Percentiles rank a stretch among this genome's conserved stretches.
These are phyloP conservation scores for Orbilia javanica DNA, from an alignment of 2,329 filamentous ascomycete species.

Conservation along the genomic window DNA sequence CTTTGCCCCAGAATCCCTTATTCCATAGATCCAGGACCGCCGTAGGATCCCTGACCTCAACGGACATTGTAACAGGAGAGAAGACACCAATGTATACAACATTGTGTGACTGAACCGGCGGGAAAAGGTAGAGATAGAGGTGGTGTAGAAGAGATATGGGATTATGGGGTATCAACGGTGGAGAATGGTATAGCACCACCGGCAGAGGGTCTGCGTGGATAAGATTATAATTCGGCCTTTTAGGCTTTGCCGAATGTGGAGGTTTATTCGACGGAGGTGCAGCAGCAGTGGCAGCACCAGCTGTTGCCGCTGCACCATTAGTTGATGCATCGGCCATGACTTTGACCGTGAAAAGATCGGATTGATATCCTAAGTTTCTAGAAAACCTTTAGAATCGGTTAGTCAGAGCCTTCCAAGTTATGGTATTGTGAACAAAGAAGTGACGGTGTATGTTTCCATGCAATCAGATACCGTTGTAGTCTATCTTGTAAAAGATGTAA, in stretches of 20 bases:
- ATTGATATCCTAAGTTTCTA: slow-evolving; percentile 29
- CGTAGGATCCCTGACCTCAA: slow-evolving; percentile 82
- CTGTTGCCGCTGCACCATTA: slow-evolving; percentile 26
- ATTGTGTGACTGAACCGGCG: slow-evolving; percentile 74
- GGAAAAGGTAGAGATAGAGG: slow-evolving; percentile 78
- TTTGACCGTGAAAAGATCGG: slow-evolving; percentile 26
- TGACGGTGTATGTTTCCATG: slow-evolving; percentile 62
- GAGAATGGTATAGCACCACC: slow-evolving; percentile 83
- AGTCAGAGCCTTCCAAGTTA: not conserved
- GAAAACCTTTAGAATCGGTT: slow-evolving; percentile 56
- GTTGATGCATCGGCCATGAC: slow-evolving; percentile 58
- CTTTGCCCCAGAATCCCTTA: slow-evolving; percentile 97
- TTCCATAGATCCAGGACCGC: slow-evolving; percentile 90
- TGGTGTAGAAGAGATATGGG: slow-evolving; percentile 88
- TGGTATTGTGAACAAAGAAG: slow-evolving; percentile 26
- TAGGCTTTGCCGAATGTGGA: slow-evolving; percentile 63
- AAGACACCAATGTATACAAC: slow-evolving; percentile 80
- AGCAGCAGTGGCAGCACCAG: too few relatives aligned
- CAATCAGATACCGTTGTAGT: slow-evolving; percentile 99
- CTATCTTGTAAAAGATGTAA: slow-evolving; percentile 73
- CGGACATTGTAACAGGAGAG: slow-evolving; percentile 82
- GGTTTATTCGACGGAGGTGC: slow-evolving; percentile 59
- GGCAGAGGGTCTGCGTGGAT: slow-evolving; percentile 87
- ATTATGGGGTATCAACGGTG: slow-evolving; percentile 90
- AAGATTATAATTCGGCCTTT: slow-evolving; percentile 75